phyloP scores from a whole-genome alignment of 345 rosid species.

The Dimocarpus longan region DNA sequence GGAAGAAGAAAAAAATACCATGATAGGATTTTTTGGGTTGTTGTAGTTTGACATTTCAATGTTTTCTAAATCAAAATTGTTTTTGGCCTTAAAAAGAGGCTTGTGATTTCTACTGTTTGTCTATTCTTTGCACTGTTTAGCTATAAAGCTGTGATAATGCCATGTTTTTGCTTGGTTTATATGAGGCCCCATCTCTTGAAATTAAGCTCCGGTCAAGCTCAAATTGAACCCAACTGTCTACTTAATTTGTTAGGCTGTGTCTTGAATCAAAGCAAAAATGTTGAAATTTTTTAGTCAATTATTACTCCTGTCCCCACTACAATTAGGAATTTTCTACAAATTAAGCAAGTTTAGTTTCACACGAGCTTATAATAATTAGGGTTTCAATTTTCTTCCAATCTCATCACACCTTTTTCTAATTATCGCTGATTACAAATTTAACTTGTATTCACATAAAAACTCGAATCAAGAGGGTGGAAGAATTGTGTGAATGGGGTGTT shows the following conservation, averaged over 20 bases:
- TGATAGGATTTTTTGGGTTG: neutral
- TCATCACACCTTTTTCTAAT: neutral
- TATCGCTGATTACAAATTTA: neutral
- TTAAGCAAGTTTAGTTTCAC: neutral
- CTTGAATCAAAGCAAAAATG: constrained; percentile 7
- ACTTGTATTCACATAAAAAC: no score
- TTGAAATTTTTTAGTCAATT: neutral
- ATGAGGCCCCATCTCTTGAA: constrained; percentile 28
- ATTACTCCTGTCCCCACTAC: neutral
- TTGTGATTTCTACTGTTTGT: constrained; percentile 25
- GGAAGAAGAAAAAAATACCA: neutral
- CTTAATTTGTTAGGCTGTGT: neutral
- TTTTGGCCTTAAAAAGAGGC: constrained; percentile 2
- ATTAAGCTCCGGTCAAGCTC: constrained; percentile 9
- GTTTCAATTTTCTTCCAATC: neutral
- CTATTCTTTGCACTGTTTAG: constrained; percentile 17
- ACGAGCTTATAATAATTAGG: neutral
- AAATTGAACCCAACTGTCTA: neutral
- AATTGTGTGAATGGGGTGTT: neutral
- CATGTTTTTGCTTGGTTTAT: constrained; percentile 3
- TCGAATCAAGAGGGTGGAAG: neutral
- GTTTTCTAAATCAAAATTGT: neutral
- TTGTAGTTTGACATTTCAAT: constrained; percentile 8
- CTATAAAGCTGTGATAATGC: constrained; percentile 10
- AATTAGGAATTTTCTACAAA: neutral